A percentile compares a stretch with the other conserved stretches of the same genome.
phyloP scores from a whole-genome alignment of 1,139 yeast species.

The Nakaseomyces uthaithaninus region DNA sequence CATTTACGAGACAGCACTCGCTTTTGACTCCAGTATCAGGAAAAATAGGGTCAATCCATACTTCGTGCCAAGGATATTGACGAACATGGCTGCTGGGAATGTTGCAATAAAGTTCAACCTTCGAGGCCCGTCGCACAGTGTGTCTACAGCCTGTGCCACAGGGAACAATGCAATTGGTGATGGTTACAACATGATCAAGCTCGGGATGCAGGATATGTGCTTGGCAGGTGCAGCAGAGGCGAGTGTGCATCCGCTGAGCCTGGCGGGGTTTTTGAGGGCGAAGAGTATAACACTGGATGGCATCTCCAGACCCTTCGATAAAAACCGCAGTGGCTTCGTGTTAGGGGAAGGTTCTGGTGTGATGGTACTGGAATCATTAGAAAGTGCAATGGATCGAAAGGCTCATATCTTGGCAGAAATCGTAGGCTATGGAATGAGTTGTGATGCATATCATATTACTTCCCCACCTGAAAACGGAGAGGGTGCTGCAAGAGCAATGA shows the following conservation, averaged over 20 bases:
- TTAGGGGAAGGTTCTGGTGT: conserved; percentile 91
- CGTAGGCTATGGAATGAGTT: conserved; percentile 80
- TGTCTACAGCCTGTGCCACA: conserved; percentile 94
- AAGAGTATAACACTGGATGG: conserved; percentile 58
- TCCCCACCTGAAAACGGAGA: conserved; percentile 78
- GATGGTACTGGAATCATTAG: conserved; percentile 63
- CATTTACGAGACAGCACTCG: conserved; percentile 50
- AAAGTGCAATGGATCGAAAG: conserved; percentile 64
- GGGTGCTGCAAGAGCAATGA: conserved; percentile 83
- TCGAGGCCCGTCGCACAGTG: conserved; percentile 81
- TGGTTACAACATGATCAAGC: conserved; percentile 69
- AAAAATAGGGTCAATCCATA: conserved; percentile 79
- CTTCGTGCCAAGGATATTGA: conserved; percentile 72
- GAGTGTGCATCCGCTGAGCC: conserved; percentile 73
- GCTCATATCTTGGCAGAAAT: conserved; percentile 71
- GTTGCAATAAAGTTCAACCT: conserved; percentile 70
- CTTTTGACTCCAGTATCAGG: conserved; percentile 30
- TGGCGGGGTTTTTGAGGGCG: conserved; percentile 90
- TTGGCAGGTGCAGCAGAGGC: conserved; percentile 93
- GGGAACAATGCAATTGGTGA: conserved; percentile 94
- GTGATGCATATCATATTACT: conserved; percentile 90
- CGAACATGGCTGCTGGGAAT: conserved; percentile 94
- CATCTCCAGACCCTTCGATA: conserved; percentile 87
- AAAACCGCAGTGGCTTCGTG: conserved; percentile 74
- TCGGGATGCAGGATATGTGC: conserved; percentile 79